These are phyloP conservation scores for Grigorovia transvaalensis DNA, from an alignment of 805 yeast genomes.

Conservation along the genomic window DNA sequence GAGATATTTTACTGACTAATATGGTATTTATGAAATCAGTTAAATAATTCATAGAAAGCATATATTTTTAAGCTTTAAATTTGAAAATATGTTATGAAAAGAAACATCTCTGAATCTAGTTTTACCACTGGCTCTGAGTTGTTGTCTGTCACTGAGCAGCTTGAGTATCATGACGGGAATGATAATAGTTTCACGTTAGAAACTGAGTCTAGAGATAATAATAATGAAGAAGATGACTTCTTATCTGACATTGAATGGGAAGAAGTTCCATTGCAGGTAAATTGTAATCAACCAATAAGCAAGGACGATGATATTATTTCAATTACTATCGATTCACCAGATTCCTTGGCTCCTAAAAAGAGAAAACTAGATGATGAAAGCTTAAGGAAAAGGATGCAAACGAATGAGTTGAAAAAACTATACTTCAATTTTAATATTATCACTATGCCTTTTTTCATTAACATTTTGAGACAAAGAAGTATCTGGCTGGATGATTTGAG, in stretches of 20 bases:
- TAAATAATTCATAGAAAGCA: not conserved
- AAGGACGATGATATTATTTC: not conserved
- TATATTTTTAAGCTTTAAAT: too few species aligned
- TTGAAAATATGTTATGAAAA: not conserved
- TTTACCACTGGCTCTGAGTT: not conserved
- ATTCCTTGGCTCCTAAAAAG: not conserved
- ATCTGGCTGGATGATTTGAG: constrained; percentile 11
- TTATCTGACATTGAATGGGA: constrained; percentile 21
- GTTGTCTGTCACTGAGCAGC: not conserved
- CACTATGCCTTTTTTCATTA: constrained; percentile 14
- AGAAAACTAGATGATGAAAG: not conserved
- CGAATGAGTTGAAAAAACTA: constrained; percentile 6
- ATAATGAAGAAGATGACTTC: not conserved
- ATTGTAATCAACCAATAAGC: not conserved
- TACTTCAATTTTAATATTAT: constrained; percentile 13
- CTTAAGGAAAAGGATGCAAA: not conserved
- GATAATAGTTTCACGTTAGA: not conserved
- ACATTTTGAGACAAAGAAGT: constrained; percentile 7
- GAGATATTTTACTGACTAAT: not conserved
- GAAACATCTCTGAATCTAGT: not conserved
- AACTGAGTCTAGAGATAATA: not conserved
- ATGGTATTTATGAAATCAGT: too few species aligned
- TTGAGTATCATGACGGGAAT: not conserved
- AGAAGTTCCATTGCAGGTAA: constrained; percentile 15
- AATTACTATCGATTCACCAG: not conserved